Evolutionary conservation across 1,284 basidiomycete species (phyloP).

Genomic region (Ganoderma meredithae): DNA sequence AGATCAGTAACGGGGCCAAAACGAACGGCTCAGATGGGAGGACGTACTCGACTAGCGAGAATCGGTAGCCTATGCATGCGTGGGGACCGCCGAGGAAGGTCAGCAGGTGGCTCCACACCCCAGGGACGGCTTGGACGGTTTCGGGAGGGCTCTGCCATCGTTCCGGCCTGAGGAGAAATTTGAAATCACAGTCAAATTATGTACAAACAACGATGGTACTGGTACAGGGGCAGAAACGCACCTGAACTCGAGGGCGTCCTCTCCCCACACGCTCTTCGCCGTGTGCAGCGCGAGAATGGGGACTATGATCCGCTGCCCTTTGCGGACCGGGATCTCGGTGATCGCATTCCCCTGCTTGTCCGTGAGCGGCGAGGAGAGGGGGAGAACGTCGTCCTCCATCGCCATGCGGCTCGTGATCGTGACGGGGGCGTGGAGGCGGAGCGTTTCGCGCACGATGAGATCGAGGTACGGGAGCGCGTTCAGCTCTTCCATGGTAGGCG

Average conservation of each 20-base stretch:
- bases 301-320: constrained; percentile 55
- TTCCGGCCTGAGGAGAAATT: constrained; percentile 53
- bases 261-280: constrained; percentile 59
- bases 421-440: constrained; percentile 74
- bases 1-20: not conserved
- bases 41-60: constrained; percentile 69
- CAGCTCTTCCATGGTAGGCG: constrained; percentile 63
- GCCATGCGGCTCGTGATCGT: constrained; percentile 59
- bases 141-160: constrained; percentile 62
- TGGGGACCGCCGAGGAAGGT: constrained; percentile 68
- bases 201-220: too few relatives aligned
- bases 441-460: constrained; percentile 70
- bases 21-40: not conserved
- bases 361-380: constrained; percentile 40
- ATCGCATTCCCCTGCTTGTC: constrained; percentile 40
- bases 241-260: constrained; percentile 61
- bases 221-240: constrained; percentile 25
- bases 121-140: constrained; percentile 54
- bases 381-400: constrained; percentile 55
- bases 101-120: constrained; percentile 64
- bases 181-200: not conserved
- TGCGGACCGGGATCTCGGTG: constrained; percentile 40
- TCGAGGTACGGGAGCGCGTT: constrained; percentile 68
- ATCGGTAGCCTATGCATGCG: constrained; percentile 74
- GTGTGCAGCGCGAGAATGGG: constrained; percentile 58